phyloP scores from a whole-genome alignment of 805 yeast species.

The Diddensiella transvaalensis region DNA sequence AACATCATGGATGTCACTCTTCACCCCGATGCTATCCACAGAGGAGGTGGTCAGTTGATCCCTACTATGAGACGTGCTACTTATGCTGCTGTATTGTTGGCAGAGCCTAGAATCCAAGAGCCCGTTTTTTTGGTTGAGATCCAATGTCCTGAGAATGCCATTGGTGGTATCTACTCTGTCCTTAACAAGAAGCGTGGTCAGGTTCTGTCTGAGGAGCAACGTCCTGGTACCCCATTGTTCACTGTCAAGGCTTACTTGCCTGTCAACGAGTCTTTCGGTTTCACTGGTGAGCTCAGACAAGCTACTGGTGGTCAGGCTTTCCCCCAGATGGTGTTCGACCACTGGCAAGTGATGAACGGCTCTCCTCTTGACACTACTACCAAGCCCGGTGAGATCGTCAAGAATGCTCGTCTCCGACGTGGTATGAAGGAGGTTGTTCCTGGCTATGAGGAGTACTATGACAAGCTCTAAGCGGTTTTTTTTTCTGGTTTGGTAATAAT shows the following conservation, averaged over 20 bases:
- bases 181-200: slow-evolving; percentile 98
- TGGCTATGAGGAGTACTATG: slow-evolving; percentile 94
- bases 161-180: slow-evolving; percentile 99
- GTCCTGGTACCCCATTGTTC: slow-evolving; percentile 99
- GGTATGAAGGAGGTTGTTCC: slow-evolving; percentile 98
- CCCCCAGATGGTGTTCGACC: slow-evolving; percentile 99
- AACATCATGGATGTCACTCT: slow-evolving; percentile 98
- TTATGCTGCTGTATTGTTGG: slow-evolving; percentile 95
- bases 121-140: slow-evolving; percentile 99
- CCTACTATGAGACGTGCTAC: slow-evolving; percentile 99
- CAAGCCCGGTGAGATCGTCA: slow-evolving; percentile 64
- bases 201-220: slow-evolving; percentile 98
- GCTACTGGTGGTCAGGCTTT: slow-evolving; percentile 99
- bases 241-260: slow-evolving; percentile 99
- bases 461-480: slow-evolving; percentile 39
- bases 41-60: slow-evolving; percentile 99
- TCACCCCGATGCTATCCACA: slow-evolving; percentile 99
- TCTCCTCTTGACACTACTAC: slow-evolving; percentile 86
- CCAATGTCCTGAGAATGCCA: slow-evolving; percentile 98
- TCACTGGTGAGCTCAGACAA: slow-evolving; percentile 98
- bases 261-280: slow-evolving; percentile 99
- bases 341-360: slow-evolving; percentile 89
- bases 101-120: slow-evolving; percentile 98
- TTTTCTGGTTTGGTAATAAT: slow-evolving; percentile 1
- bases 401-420: slow-evolving; percentile 83